Evolutionary conservation across 305 asterid species (phyloP).

Genomic region (Euphrasia arctica): DNA sequence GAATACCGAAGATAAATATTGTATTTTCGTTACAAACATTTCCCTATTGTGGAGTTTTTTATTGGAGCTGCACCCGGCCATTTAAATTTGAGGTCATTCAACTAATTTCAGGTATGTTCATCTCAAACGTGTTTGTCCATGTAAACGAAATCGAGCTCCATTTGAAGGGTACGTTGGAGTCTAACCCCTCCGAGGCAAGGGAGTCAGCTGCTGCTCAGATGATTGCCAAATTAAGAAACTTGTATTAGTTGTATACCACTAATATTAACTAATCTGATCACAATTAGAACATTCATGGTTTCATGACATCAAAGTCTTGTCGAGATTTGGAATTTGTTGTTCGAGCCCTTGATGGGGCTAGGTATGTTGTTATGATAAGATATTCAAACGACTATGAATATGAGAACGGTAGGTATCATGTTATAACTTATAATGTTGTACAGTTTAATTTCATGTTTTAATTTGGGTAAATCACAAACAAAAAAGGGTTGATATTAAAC

Average conservation of each 20-base stretch:
- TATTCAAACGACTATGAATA: too few species aligned
- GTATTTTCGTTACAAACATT: too few species aligned
- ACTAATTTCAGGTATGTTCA: slow-evolving; percentile 38
- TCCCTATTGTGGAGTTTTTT: too few species aligned
- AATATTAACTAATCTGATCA: not conserved
- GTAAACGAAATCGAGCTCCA: slow-evolving; percentile 30
- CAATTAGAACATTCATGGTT: slow-evolving; percentile 6
- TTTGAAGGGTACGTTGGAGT: slow-evolving; percentile 31
- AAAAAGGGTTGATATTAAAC: too few species aligned
- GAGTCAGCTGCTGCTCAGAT: slow-evolving; percentile 48
- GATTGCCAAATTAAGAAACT: slow-evolving; percentile 27
- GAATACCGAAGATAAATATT: too few species aligned
- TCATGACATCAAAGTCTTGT: not conserved
- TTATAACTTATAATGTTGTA: too few species aligned
- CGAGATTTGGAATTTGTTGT: not conserved
- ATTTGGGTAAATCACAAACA: too few species aligned
- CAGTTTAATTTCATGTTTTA: too few species aligned
- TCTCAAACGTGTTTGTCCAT: slow-evolving; percentile 31
- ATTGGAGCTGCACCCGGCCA: too few species aligned
- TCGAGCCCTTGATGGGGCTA: not conserved
- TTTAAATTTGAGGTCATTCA: too few species aligned
- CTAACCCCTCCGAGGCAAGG: slow-evolving; percentile 45
- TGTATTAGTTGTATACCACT: not conserved
- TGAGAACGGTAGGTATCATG: too few species aligned
- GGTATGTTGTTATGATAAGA: too few species aligned